phyloP scores from a whole-genome alignment of 23 red algal species.

The Gracilariopsis chorda region DNA sequence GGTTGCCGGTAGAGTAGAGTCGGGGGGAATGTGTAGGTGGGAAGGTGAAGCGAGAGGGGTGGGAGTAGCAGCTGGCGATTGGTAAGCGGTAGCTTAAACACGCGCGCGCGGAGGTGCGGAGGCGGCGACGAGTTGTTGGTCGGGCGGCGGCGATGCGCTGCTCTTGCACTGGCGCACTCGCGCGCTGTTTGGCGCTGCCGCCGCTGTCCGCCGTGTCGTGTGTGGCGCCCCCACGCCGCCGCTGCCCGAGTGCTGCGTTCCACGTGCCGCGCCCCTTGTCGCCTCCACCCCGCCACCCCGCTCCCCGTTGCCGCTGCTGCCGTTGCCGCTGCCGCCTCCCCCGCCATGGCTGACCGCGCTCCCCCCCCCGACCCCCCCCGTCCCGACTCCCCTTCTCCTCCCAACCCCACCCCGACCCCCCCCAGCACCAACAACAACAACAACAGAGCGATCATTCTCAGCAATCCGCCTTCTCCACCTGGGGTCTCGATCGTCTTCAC shows the following conservation, averaged over 20 bases:
- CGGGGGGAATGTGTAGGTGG: background rate
- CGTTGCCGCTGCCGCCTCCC: background rate
- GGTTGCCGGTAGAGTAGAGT: background rate
- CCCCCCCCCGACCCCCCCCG: background rate
- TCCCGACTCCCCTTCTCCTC: no score
- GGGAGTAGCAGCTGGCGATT: background rate
- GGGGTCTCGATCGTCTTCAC: background rate
- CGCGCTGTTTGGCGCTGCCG: background rate
- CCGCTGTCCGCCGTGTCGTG: background rate
- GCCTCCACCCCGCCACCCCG: background rate
- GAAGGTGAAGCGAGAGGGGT: background rate
- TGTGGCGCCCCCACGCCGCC: background rate
- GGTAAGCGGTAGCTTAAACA: no score
- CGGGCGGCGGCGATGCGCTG: background rate
- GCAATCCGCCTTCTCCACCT: background rate
- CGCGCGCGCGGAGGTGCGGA: background rate
- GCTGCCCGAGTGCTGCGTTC: background rate
- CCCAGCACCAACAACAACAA: background rate
- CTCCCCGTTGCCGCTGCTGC: background rate
- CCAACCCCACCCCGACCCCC: background rate
- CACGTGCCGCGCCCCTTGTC: background rate
- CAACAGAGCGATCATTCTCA: background rate
- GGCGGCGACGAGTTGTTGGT: background rate
- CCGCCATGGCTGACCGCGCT: background rate
- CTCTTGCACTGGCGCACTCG: constrained; percentile 24